Evolutionary conservation across 805 yeast species (phyloP), one percentile per base, ranked within the genome.

Genomic region (Ogataea sp.): DNA sequence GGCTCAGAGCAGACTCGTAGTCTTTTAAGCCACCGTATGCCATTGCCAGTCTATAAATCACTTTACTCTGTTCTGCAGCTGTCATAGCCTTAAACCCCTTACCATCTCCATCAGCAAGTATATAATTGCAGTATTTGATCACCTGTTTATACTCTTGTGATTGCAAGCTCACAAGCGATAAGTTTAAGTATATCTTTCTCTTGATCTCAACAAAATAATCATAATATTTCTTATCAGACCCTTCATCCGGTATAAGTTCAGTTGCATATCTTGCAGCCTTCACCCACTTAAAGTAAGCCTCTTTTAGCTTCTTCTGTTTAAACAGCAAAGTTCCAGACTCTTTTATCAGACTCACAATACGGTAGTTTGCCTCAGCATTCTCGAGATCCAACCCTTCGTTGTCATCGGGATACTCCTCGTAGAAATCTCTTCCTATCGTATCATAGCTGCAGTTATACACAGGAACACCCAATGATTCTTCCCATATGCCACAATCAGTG

Each of bases 351-450:
- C 45, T 48, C 0, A 79, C 56, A 0, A 80, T 85, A 9, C 61
- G 60, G 41, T 53, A 74, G 0, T 81, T 78, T 18, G 65, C 62
- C 38, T 64, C 68, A 1, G 53, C 45, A 14, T 62, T 59, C n/a
- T 50, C 53, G 7, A 78, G 65, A 38, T 80, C 74, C 16, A 82
- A 79, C 34, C 72, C 71, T 3, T 53, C 62, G 48, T 83, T 86
- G 55, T 84, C 94, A 43, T 78, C 88, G 0, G 93, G 94, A 48
- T 68, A 75, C 55, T 83, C 93, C 58, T 83, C 93, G 49, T 70
- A 84, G 0, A 73, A 55, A 49, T 84, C 94, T 7, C 85, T 86
- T 1, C 82, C 87, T 7, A 78, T 64, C 0, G 61, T 51, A 43
- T 73, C 74, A 48, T 75, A 75, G 36, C 82, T 71, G 0, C 88